phyloP scores from a whole-genome alignment of 306 rosid species.

The Medicago arabica region DNA sequence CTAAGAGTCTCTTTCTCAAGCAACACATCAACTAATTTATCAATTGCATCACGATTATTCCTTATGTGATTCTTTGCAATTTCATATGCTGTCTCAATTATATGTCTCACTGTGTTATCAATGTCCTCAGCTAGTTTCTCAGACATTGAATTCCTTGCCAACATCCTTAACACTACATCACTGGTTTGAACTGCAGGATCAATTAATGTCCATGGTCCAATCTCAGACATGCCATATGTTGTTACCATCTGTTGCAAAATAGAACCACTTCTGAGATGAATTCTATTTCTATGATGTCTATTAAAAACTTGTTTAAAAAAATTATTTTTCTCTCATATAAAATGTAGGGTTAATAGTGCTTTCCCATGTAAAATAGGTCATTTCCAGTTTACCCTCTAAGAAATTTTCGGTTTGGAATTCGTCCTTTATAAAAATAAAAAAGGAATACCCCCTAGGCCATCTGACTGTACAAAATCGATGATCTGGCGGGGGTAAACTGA shows the following conservation, averaged over 20 bases:
- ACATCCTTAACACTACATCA: slow-evolving; percentile 74
- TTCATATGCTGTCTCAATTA: slow-evolving; percentile 60
- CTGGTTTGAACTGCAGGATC: slow-evolving; percentile 61
- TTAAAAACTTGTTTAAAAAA: too few relatives aligned
- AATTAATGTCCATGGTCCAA: slow-evolving; percentile 75
- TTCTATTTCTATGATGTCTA: too few relatives aligned
- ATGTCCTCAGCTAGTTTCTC: slow-evolving; percentile 78
- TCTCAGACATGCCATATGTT: slow-evolving; percentile 80
- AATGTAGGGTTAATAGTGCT: too few relatives aligned
- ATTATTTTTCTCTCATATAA: too few relatives aligned
- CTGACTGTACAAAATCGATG: too few relatives aligned
- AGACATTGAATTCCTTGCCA: slow-evolving; percentile 77
- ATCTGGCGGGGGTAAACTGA: too few relatives aligned
- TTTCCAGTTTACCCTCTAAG: too few relatives aligned
- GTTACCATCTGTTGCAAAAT: slow-evolving; percentile 69
- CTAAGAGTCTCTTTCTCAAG: slow-evolving; percentile 67
- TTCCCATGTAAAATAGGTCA: too few relatives aligned
- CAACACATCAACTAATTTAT: slow-evolving; percentile 65
- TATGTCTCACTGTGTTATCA: slow-evolving; percentile 54
- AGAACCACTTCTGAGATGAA: background rate
- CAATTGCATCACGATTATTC: slow-evolving; percentile 69
- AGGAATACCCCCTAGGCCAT: too few relatives aligned
- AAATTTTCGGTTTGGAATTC: too few relatives aligned
- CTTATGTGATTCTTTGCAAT: slow-evolving; percentile 66
- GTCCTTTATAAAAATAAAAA: too few relatives aligned